Percentiles rank a stretch among this genome's conserved stretches.
These are phyloP conservation scores for Parietichytrium sp. DNA, from an alignment of 108 stramenopile genomes.

Conservation along the genomic window DNA sequence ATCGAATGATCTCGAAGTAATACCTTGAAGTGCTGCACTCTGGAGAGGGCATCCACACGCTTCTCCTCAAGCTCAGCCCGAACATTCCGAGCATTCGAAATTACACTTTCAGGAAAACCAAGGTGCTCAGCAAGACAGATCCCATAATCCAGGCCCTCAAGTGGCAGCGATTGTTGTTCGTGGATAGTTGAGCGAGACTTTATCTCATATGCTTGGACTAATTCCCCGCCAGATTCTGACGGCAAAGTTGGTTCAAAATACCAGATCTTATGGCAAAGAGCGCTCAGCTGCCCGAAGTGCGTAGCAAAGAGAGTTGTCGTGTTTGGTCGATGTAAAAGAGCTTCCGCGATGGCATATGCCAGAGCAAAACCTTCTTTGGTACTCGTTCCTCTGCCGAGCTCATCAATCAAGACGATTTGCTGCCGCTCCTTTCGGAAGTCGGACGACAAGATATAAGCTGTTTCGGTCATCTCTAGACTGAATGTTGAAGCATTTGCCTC, in stretches of 20 bases:
- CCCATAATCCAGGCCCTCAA: not conserved
- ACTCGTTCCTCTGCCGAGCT: slow-evolving; percentile 82
- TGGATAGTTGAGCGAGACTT: not conserved
- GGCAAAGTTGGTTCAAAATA: not conserved
- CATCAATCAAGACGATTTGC: slow-evolving; percentile 84
- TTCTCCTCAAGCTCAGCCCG: not conserved
- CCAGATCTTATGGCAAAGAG: not conserved
- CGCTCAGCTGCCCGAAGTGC: not conserved
- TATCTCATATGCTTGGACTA: not conserved
- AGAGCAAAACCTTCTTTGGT: not conserved
- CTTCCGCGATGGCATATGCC: not conserved
- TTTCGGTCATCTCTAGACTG: slow-evolving; percentile 87
- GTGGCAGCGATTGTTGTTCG: not conserved
- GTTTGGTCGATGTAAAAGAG: not conserved
- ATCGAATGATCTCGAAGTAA: too few relatives aligned
- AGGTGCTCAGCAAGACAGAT: not conserved
- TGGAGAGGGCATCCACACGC: too few relatives aligned
- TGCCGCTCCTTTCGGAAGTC: not conserved
- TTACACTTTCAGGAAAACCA: not conserved
- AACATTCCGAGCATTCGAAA: not conserved
- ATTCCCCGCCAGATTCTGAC: not conserved
- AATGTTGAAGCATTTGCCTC: slow-evolving; percentile 88
- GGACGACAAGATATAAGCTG: slow-evolving; percentile 73
- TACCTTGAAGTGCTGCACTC: too few relatives aligned
- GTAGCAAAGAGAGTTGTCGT: not conserved